phyloP scores from a whole-genome alignment of 306 rosid species.

The Ormosia semicastrata region DNA sequence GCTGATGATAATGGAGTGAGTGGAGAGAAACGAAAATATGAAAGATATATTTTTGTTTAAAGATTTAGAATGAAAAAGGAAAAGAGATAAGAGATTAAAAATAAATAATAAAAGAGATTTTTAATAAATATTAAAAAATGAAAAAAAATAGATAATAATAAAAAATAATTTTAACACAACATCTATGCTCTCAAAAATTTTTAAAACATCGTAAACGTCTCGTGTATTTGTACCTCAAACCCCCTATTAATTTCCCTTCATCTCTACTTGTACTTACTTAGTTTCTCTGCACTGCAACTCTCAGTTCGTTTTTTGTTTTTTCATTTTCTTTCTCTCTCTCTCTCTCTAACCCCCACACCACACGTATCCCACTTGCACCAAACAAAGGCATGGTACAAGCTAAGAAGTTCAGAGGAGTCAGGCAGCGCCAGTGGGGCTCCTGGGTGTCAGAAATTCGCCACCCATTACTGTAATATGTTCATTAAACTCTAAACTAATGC shows the following conservation, averaged over 20 bases:
- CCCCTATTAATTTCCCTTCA: slow-evolving; percentile 28
- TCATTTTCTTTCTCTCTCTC: not conserved
- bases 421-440: slow-evolving; percentile 99
- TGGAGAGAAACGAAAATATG: too few species aligned
- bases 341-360: not conserved
- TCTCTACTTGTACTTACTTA: not conserved
- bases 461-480: slow-evolving; percentile 70
- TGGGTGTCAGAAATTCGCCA: slow-evolving; percentile 99
- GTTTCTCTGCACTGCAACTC: slow-evolving; percentile 9
- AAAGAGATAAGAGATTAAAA: too few species aligned
- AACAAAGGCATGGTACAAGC: slow-evolving; percentile 65
- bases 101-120: too few species aligned
- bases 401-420: slow-evolving; percentile 95
- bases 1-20: too few species aligned
- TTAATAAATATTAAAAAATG: too few species aligned
- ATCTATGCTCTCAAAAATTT: too few species aligned
- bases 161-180: too few species aligned
- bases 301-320: not conserved
- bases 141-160: too few species aligned
- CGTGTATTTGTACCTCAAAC: not conserved
- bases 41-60: too few species aligned
- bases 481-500: not conserved
- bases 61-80: too few species aligned
- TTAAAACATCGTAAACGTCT: too few species aligned
- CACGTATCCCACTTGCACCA: not conserved